Evolutionary conservation across 2,329 filamentous ascomycete species (phyloP), one percentile per base, ranked within the genome.

Genomic region (Colletotrichum australisinense): DNA sequence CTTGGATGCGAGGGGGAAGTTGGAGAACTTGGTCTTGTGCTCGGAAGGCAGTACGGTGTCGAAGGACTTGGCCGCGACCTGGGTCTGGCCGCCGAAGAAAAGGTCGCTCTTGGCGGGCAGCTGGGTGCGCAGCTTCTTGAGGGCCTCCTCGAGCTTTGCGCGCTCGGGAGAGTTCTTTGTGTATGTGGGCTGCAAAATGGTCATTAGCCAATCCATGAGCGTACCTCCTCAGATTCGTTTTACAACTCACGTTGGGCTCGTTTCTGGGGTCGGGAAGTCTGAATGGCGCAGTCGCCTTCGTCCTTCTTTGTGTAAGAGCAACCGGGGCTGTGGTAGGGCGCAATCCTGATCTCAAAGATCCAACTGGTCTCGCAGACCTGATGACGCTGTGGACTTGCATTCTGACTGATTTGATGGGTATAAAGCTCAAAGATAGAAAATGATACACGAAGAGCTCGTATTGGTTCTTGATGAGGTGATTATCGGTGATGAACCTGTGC

Each of bases 1-100:
- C 49, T 78, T 76, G 24, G 78, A 79, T 30, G 81, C 79, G 6
- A 82, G 76, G 0, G 78, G 78, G 57, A 82, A 82, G 74, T 80
- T 80, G 53, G 83, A 83, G 63, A 84, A 83, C 8, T 76, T 76
- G 4, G 77, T 80, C 7, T 72, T 76, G 68, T 80, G 78, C 30
- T 84, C 82, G 16, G 81, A 78, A 0, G 83, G 83, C 53, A 84
- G 77, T 11, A 80, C 78, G 59, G 82, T 80, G 64, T 79, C 74
- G 30, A 78, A 74, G 6, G 78, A 78, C 35, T 76, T 77, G 67
- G 77, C 63, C 3, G 76, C 76, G 28, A 76, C 66, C 46, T 82
- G 80, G 0, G 76, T 74, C 8, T 77, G 74, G 16, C 81, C 81
- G 28, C 78, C 79, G 76, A 78, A 80, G 71, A 80, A 78, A 63